Base-by-base conservation (phyloP, 345 rosid genomes). In the Gynandropsis gynandra region DNA sequence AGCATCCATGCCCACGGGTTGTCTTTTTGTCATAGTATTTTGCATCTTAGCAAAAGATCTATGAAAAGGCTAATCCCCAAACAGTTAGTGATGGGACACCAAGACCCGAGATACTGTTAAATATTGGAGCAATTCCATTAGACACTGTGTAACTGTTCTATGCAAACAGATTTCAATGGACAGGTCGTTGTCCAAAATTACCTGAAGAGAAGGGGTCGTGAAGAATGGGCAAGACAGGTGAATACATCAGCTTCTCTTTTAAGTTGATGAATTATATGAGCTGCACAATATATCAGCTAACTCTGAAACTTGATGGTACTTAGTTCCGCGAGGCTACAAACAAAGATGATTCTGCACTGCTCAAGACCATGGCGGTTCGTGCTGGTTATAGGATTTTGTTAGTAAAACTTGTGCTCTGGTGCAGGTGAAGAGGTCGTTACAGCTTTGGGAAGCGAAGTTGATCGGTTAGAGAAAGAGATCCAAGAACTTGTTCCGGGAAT, bases 361-460 rank as follows among this genome's bases (percentile, higher is more conserved):
- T 84, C 20, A 79, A 84, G 69, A 54, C 72, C 39, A 92, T 92
- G 98, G 76, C 96, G 51, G 24, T 52, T 16, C 13, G 17, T 39
- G 42, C 51, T 38, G 31, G 19, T 19, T 38, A 40, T 9, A 35
- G 16, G 18, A 35, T 0, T 8, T 0, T n/a, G n/a, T n/a, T 21
- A 5, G 13, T 52, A 37, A 61, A 24, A 47, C 24, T 14, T 56
- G 43, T 36, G 16, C 43, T 13, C 18, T 1, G 17, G 37, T 71
- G 64, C 77, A 87, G 98, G 98, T 45, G 98, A 92, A 77, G 98
- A 92, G 71, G 86, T 92, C 29, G 98, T 92, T 15, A 87, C 92
- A 31, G 98, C 96, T 55, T 78, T 92, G 65, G 98, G 98, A 50
- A 77, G 95, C 9, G 98, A 92, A 73, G 98, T 92, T n/a, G 95